Evolutionary conservation across 1,284 basidiomycete genomes (phyloP).

Genomic region (Sanguinoderma infundibulare): DNA sequence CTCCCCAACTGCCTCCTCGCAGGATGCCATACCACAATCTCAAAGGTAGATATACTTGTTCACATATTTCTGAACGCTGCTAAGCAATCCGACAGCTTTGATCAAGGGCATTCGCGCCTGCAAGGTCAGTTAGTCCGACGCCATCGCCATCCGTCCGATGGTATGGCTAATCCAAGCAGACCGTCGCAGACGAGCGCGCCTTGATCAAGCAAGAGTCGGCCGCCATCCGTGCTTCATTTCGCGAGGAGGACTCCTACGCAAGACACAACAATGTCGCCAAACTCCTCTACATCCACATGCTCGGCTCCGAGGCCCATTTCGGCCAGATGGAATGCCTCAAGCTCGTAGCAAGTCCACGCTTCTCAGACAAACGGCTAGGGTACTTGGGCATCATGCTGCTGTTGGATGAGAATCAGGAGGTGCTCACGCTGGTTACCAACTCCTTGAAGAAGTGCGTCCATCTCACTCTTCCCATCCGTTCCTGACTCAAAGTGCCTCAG

Average conservation of each 20-base stretch:
- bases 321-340: conserved; percentile 99
- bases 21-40: conserved; percentile 89
- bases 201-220: conserved; percentile 99
- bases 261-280: conserved; percentile 99
- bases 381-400: conserved; percentile 99
- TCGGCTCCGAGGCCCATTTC: conserved; percentile 98
- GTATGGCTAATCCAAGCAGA: conserved; percentile 57
- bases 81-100: conserved; percentile 60
- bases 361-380: conserved; percentile 96
- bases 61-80: conserved; percentile 1
- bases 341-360: conserved; percentile 96
- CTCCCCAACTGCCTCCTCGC: conserved; percentile 5
- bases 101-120: conserved; percentile 95
- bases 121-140: conserved; percentile 61
- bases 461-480: conserved; percentile 2
- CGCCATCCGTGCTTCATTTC: conserved; percentile 96
- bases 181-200: conserved; percentile 96
- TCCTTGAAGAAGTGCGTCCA: conserved; percentile 93
- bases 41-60: conserved; percentile 66
- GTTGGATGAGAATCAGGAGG: conserved; percentile 97
- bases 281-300: conserved; percentile 99
- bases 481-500: conserved; percentile 48
- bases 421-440: conserved; percentile 97
- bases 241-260: conserved; percentile 93
- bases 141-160: conserved; percentile 17